phyloP scores from a whole-genome alignment of 441 rosid genomes.

The Melastoma candidum region DNA sequence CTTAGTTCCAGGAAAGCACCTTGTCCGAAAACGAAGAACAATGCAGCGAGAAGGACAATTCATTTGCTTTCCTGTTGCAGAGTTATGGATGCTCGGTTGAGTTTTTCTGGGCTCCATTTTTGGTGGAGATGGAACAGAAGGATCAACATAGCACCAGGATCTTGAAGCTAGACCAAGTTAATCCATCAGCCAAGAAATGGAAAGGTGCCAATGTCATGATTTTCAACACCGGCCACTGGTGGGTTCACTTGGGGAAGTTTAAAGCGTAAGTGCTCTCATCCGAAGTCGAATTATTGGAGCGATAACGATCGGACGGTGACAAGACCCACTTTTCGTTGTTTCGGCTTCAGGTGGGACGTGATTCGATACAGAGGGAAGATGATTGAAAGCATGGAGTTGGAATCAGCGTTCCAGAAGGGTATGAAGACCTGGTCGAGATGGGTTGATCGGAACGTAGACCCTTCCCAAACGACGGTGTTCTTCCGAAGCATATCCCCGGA shows the following conservation, averaged over 20 bases:
- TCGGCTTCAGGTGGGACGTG: slow-evolving; percentile 35
- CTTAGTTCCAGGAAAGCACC: too few relatives aligned
- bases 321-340: too few relatives aligned
- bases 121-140: slow-evolving; percentile 23
- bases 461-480: slow-evolving; percentile 19
- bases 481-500: slow-evolving; percentile 30
- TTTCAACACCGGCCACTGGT: slow-evolving; percentile 43
- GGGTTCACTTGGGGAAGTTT: slow-evolving; percentile 18
- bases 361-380: slow-evolving; percentile 21
- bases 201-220: slow-evolving; percentile 30
- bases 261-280: slow-evolving; percentile 17
- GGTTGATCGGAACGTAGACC: slow-evolving; percentile 19
- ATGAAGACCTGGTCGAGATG: slow-evolving; percentile 30
- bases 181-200: slow-evolving; percentile 21
- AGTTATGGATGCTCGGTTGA: slow-evolving; percentile 26
- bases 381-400: slow-evolving; percentile 22
- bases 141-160: slow-evolving; percentile 14
- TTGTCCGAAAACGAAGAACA: too few relatives aligned
- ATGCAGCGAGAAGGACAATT: too few relatives aligned
- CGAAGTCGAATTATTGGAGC: not conserved
- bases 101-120: slow-evolving; percentile 32
- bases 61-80: slow-evolving; percentile 12
- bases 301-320: too few relatives aligned
- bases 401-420: slow-evolving; percentile 23
- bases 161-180: slow-evolving; percentile 21